Conservation (phyloP, 164 flowering plant genomes). For the Dillenia turbinata region DNA sequence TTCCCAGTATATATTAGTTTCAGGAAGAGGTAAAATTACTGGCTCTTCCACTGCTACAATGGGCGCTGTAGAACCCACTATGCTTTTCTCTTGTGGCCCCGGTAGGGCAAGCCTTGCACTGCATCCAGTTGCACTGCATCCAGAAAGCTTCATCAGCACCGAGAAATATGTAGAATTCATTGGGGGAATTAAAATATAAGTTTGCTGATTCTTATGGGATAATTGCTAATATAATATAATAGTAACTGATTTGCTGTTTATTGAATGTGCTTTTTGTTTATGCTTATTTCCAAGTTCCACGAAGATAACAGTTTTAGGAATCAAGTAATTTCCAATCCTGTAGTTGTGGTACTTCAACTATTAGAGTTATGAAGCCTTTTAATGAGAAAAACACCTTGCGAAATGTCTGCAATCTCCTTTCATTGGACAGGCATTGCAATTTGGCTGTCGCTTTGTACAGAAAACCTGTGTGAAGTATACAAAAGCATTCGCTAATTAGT, state of each 20-base stretch:
- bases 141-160: conserved; percentile 9
- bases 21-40: conserved; percentile 25
- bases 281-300: too few species aligned
- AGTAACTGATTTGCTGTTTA: not conserved
- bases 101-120: conserved; percentile 96
- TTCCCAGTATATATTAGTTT: conserved; percentile 13
- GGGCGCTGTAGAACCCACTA: conserved; percentile 39
- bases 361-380: not conserved
- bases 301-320: too few species aligned
- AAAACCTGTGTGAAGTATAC: conserved; percentile 53
- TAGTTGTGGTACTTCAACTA: not conserved
- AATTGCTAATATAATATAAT: not conserved
- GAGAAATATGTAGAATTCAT: not conserved
- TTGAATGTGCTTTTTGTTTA: not conserved
- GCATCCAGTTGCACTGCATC: conserved; percentile 57
- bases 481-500: not conserved
- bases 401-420: conserved; percentile 79
- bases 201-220: not conserved
- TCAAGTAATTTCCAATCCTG: not conserved
- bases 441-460: conserved; percentile 81
- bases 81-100: conserved; percentile 73
- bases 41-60: conserved; percentile 20
- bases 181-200: not conserved
- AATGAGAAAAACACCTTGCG: conserved; percentile 52
- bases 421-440: conserved; percentile 87